Percentiles rank a stretch among this genome's conserved stretches.
Conservation (phyloP, 352 stramenopile genomes). For the Phytopythium cucurbitacearum region DNA sequence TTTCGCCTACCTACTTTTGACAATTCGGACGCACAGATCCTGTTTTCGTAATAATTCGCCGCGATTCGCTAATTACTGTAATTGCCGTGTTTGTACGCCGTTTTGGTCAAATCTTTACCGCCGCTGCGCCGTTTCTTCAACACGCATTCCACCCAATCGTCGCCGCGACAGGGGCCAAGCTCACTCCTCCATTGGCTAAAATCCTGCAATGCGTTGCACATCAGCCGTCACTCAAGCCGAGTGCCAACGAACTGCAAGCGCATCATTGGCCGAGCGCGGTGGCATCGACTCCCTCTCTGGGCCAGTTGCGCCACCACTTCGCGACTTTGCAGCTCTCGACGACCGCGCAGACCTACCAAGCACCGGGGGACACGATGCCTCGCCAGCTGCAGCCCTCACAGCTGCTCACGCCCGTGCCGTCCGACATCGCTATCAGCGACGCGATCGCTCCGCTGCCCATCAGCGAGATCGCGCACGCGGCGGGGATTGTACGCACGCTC, state of each 20-base stretch:
- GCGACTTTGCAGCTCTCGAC: background rate
- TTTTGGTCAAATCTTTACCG: no score
- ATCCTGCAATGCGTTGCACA: no score
- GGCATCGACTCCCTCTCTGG: no score
- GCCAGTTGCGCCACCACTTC: background rate
- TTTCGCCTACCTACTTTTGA: conserved; percentile 18
- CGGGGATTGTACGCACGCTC: conserved; percentile 56
- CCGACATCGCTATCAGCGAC: conserved; percentile 81
- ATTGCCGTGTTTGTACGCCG: no score
- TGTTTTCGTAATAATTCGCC: background rate
- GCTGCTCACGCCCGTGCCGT: conserved; percentile 66
- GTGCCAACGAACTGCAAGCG: no score
- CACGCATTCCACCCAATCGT: no score
- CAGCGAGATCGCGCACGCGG: conserved; percentile 48
- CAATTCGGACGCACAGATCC: background rate
- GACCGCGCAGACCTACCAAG: conserved; percentile 16
- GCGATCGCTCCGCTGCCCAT: conserved; percentile 66
- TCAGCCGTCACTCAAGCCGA: no score
- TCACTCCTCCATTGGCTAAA: no score
- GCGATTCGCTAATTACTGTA: no score
- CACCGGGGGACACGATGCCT: conserved; percentile 22
- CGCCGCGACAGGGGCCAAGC: no score
- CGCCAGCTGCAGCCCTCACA: conserved; percentile 52
- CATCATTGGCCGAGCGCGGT: no score
- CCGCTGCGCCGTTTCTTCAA: no score